Evolutionary conservation across 2,329 filamentous ascomycete genomes (phyloP).

Genomic region (Colletotrichum higginsianum): DNA sequence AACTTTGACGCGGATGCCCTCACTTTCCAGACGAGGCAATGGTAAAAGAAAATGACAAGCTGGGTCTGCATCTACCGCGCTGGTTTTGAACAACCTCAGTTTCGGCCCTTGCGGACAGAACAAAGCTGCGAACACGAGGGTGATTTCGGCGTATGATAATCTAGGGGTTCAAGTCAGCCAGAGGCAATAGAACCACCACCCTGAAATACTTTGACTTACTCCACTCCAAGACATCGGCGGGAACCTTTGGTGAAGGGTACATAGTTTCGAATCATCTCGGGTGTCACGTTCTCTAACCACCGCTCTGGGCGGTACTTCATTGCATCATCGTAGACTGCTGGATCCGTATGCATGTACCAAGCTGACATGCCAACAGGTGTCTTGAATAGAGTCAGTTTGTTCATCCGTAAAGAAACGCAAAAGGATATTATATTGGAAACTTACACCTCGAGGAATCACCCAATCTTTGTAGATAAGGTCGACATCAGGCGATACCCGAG

Average conservation of each 20-base stretch:
- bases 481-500: conserved; percentile 53
- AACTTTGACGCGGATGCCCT: conserved; percentile 1
- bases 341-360: conserved; percentile 47
- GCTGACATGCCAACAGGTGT: conserved; percentile 56
- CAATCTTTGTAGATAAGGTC: conserved; percentile 49
- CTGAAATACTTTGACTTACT: not conserved
- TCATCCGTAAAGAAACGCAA: conserved; percentile 39
- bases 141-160: conserved; percentile 13
- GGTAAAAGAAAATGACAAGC: not conserved
- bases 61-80: not conserved
- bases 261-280: conserved; percentile 6
- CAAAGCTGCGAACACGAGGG: conserved; percentile 2
- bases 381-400: conserved; percentile 47
- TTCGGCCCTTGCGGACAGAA: not conserved
- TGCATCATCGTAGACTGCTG: conserved; percentile 45
- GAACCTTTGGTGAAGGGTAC: conserved; percentile 19
- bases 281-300: conserved; percentile 42
- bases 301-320: conserved; percentile 48
- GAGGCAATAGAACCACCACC: too few species aligned
- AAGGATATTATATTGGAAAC: not conserved
- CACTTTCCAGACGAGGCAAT: not conserved
- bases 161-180: not conserved
- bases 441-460: conserved; percentile 49
- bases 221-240: conserved; percentile 7
- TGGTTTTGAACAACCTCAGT: not conserved